Evolutionary conservation across 345 rosid genomes (phyloP), one percentile per base, ranked within the genome.

Genomic region (Moricandia moricandioides): DNA sequence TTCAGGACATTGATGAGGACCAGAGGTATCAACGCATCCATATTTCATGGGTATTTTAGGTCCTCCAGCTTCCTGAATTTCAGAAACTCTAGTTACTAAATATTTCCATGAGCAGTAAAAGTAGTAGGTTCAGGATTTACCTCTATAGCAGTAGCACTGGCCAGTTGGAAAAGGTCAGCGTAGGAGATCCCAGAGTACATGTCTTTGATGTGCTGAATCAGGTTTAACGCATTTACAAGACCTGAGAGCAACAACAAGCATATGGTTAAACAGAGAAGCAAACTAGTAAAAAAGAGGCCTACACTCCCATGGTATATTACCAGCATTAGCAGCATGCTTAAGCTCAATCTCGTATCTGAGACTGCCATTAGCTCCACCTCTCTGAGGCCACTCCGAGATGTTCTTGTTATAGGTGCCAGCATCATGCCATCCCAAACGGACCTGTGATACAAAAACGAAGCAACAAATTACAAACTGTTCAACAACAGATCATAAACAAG

Each of bases 341-440:
- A 95, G 92, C 86, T 95, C 99, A 67, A 82, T 76, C 52, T 95
- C 99, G 68, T 86, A 92, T 83, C 97, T 86, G 16, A 95, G 84
- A 82, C 99, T 95, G 68, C 96, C 99, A 63, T 95, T 90, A 33
- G 97, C 93, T 72, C 99, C 99, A 69, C 97, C 97, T 77, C 93
- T 88, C 71, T 65, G 84, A 16, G 97, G 99, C 92, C 93, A 95
- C 61, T 88, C 97, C 64, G 84, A 82, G 34, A 92, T 86, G 86
- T 86, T 87, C 84, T 89, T 95, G 81, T 95, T 88, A 39, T 90
- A 95, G 26, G 99, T 95, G 7, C 99, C 99, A 5, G 99, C 88
- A 79, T 92, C 99, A 68, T 95, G 99, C 99, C 97, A 92, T 31
- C 97, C 99, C 45, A 92, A 52, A 9, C 97, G 93, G 56, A 95